phyloP scores from a whole-genome alignment of 805 yeast species.

The Ogataea paradorogensis region DNA sequence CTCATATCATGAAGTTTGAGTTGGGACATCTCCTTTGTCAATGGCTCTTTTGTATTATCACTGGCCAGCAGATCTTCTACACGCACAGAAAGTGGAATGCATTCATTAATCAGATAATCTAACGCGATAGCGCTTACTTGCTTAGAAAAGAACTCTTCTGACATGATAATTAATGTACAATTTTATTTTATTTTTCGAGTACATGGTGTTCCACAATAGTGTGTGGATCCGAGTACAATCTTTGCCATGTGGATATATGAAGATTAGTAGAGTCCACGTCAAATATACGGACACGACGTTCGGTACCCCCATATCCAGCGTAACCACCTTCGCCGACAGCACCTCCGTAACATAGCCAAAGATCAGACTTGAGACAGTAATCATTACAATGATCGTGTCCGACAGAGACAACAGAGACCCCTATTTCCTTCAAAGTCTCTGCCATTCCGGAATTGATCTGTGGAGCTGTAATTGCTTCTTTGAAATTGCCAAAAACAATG shows the following conservation, averaged over 20 bases:
- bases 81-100: constrained; percentile 68
- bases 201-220: constrained; percentile 13
- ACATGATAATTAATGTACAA: constrained; percentile 2
- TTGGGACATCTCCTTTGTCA: constrained; percentile 9
- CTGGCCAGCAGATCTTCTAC: constrained; percentile 49
- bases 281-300: constrained; percentile 74
- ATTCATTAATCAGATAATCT: constrained; percentile 68
- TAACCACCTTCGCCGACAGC: constrained; percentile 94
- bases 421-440: constrained; percentile 54
- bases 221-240: constrained; percentile 56
- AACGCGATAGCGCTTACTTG: constrained; percentile 55
- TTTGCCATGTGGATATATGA: constrained; percentile 66
- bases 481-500: constrained; percentile 55
- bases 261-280: constrained; percentile 55
- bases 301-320: constrained; percentile 85
- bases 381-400: constrained; percentile 98
- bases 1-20: constrained; percentile 15
- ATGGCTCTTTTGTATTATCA: constrained; percentile 13
- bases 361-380: constrained; percentile 66
- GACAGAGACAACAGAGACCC: constrained; percentile 71
- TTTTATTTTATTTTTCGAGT: constrained; percentile 5
- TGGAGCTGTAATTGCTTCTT: constrained; percentile 83
- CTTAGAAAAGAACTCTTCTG: constrained; percentile 24
- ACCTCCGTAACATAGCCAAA: constrained; percentile 93
- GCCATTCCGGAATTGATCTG: constrained; percentile 65